Evolutionary conservation across 768 basidiomycete genomes (phyloP), one percentile per base, ranked within the genome.

Genomic region (Phylloporus arenicola): DNA sequence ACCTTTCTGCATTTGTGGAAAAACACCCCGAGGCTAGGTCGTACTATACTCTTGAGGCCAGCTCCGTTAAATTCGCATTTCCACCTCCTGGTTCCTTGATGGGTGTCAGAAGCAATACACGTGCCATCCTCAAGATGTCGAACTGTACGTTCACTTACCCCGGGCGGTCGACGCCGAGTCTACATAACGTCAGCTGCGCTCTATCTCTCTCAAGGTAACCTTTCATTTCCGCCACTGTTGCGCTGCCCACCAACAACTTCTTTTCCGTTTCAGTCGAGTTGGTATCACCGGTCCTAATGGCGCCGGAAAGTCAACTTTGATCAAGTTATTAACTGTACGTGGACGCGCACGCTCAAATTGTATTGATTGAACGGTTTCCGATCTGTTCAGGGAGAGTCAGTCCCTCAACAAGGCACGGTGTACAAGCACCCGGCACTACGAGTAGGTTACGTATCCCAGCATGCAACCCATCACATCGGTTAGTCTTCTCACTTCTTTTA

Each of bases 391-490:
- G 94, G 94, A 57, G 94, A 98, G 70, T 88, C 90, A 16, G 74
- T 80, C 43, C 92, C 95, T 39, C 93, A 98, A 69, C 82, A 88
- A 65, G 94, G 94, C 29, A 79, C 81, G 8, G 92, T 94, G 40
- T 90, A 92, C 72, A 96, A 96, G 64, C 94, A 98, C 64, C 94
- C 93, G 29, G 78, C 91, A 31, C 72, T 98, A 34, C 88, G 94
- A 54, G 89, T 97, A 47, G 94, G 92, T 45, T 97, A 97, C 69
- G 92, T 98, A 55, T 94, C 95, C 4, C 94, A 98, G 63, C 94
- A 98, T 68, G 94, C 94, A 33, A 97, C 95, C 48, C 95, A 96
- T 73, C 94, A 98, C 66, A 88, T 95, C 55, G 88, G 87, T 82
- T 61, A 46, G 68, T 65, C 27, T 51, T 57, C 42, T 34, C 29